A percentile compares a stretch with the other conserved stretches of the same genome.
Conservation (phyloP, 257 asterid genomes). For the Anisodus tanguticus region DNA sequence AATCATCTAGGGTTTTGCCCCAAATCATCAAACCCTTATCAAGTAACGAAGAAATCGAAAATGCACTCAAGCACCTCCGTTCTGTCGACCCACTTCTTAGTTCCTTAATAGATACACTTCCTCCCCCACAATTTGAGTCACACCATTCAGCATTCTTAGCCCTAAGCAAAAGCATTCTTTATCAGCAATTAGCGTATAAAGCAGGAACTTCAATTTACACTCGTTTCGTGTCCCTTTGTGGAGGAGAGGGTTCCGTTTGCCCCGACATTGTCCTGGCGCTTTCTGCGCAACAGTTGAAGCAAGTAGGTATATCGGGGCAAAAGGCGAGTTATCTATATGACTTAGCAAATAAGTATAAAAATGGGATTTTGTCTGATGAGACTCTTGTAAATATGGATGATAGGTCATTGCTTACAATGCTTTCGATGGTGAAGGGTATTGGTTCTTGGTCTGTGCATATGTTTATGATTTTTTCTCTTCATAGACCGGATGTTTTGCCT, state of each 20-base stretch:
- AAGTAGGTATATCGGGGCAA: conserved; percentile 87
- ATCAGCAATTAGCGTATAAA: conserved; percentile 86
- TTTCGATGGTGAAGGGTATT: conserved; percentile 97
- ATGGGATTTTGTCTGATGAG: conserved; percentile 84
- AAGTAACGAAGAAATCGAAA: conserved; percentile 64
- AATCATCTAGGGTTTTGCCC: conserved; percentile 58
- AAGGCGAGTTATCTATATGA: conserved; percentile 88
- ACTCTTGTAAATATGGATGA: conserved; percentile 89
- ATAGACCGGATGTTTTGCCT: conserved; percentile 94
- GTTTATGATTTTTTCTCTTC: conserved; percentile 93
- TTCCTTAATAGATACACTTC: conserved; percentile 62
- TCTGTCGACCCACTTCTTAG: conserved; percentile 64
- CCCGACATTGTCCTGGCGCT: conserved; percentile 76
- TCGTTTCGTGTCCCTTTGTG: conserved; percentile 79
- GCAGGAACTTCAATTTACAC: conserved; percentile 83
- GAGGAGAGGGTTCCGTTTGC: conserved; percentile 63
- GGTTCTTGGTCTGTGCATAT: conserved; percentile 98
- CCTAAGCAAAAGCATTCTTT: conserved; percentile 75
- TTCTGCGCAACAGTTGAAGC: conserved; percentile 82
- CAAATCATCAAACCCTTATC: conserved; percentile 71
- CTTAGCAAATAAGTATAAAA: conserved; percentile 73
- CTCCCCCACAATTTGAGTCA: conserved; percentile 65
- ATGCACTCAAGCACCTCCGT: conserved; percentile 70
- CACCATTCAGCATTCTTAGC: conserved; percentile 73
- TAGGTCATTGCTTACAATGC: conserved; percentile 82